phyloP scores from a whole-genome alignment of 371 early-diverging fungal species.

The Mortierella sp. region DNA sequence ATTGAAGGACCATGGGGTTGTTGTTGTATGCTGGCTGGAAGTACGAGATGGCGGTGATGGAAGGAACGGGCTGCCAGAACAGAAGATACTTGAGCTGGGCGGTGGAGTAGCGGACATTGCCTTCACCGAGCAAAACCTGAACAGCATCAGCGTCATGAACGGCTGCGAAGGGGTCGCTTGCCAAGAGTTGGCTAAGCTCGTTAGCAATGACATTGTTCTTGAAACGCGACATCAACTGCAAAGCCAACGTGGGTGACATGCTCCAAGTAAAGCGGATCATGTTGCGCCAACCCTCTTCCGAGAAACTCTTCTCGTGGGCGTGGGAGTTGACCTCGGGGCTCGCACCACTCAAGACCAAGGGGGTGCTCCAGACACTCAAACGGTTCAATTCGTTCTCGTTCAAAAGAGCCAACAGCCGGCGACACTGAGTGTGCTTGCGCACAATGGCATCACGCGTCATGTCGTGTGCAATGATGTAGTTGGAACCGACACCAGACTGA shows the following conservation, averaged over 20 bases:
- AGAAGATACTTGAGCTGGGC: constrained; percentile 74
- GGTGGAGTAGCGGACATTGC: constrained; percentile 37
- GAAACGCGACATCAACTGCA: constrained; percentile 84
- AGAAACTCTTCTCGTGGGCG: constrained; percentile 59
- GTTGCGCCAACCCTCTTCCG: constrained; percentile 81
- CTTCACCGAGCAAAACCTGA: constrained; percentile 73
- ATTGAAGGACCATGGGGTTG: constrained; percentile 92
- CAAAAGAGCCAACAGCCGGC: constrained; percentile 80
- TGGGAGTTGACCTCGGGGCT: constrained; percentile 60
- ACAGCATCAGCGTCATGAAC: constrained; percentile 83
- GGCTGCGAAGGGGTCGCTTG: constrained; percentile 75
- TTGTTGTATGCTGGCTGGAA: constrained; percentile 76
- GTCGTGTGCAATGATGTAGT: constrained; percentile 41
- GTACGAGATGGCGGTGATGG: constrained; percentile 89
- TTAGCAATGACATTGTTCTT: constrained; percentile 72
- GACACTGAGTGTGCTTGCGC: constrained; percentile 65
- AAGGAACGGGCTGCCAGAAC: constrained; percentile 95
- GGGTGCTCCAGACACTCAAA: constrained; percentile 86
- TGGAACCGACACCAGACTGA: constrained; percentile 26
- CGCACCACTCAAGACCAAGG: constrained; percentile 58
- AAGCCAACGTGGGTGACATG: constrained; percentile 81
- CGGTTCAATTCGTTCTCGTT: constrained; percentile 90
- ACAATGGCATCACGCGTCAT: constrained; percentile 59
- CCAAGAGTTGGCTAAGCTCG: constrained; percentile 77
- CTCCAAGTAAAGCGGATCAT: constrained; percentile 87